Evolutionary conservation across 2,329 filamentous ascomycete species (phyloP).

Genomic region (Drechslerella coelobrocha): DNA sequence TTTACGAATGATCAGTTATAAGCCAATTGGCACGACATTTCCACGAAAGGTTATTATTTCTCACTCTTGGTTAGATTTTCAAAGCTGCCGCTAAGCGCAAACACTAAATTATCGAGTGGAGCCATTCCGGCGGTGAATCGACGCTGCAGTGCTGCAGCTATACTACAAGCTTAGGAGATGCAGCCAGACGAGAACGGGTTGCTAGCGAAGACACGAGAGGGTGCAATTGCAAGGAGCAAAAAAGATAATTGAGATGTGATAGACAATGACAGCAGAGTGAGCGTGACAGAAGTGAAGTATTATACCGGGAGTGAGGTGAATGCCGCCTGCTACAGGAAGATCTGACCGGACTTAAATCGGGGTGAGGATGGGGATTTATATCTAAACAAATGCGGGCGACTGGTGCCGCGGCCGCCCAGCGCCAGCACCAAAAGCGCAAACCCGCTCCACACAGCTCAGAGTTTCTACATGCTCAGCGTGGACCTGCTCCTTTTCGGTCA

Average conservation of each 20-base stretch:
- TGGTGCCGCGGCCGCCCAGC: constrained; percentile 1
- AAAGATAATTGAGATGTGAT: too few relatives aligned
- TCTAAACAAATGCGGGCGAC: constrained; percentile 32
- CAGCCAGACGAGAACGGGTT: too few relatives aligned
- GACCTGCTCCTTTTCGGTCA: constrained; percentile 1
- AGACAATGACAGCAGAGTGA: too few relatives aligned
- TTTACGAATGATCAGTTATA: constrained; percentile 3
- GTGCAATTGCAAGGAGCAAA: too few relatives aligned
- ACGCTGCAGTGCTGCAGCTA: neutral
- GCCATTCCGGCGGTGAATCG: constrained; percentile 39
- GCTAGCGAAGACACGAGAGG: too few relatives aligned
- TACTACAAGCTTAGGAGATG: neutral
- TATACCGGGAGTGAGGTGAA: too few relatives aligned
- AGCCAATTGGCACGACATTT: constrained; percentile 12
- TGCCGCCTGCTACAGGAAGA: too few relatives aligned
- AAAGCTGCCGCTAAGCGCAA: constrained; percentile 70
- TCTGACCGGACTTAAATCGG: constrained; percentile 4
- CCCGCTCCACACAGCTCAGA: neutral
- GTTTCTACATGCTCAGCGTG: neutral
- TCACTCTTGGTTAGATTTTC: constrained; percentile 63
- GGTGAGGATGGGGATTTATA: constrained; percentile 30
- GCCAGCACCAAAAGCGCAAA: constrained; percentile 46
- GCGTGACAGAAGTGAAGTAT: too few relatives aligned
- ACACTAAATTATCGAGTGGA: constrained; percentile 62
- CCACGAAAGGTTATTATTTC: constrained; percentile 9